Evolutionary conservation across 495 filamentous ascomycete genomes (phyloP), one percentile per base, ranked within the genome.

Genomic region (Hypoxylon rickii): DNA sequence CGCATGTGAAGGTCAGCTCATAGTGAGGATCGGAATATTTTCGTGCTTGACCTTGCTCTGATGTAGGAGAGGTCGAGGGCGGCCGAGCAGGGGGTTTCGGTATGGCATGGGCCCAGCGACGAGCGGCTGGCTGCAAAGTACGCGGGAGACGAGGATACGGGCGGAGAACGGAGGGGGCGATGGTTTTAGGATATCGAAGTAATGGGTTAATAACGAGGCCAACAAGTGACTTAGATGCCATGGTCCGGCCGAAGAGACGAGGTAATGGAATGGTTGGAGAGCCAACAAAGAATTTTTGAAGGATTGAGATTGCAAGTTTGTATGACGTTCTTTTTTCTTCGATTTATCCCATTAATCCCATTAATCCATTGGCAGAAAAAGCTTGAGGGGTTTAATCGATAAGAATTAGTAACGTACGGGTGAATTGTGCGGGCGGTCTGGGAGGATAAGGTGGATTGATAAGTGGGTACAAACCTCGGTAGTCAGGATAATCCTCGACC

Each of bases 1-100:
- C 86, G 82, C 94, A 99, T 55, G 95, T 99, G 68, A 99, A 96
- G 8, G 83, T 86, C 19, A 97, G 76, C 41, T 88, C 76, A 74
- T 97, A 98, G 31, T 85, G 79, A 13, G 90, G 89, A 51, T 86
- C 80, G 38, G 53, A 36, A 10, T 38, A 38, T 39, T 58, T 70
- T 31, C 47, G 43, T 19, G 41, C 16, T 41, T 58, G 55, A 6
- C 55, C 16, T 24, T 65, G n/a, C 42, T 53, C 7, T 20, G 62
- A 38, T 26, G 51, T 57, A 70, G 75, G 29, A 63, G 64, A 52
- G 65, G 67, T 20, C 2, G 33, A 33, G 1, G 51, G 37, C 20
- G 50, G 12, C 42, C n/a, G 47, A 24, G 24, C 51, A 21, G 61
- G 59, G 8, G 73, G 67, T 40, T 67, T 66, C 6, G 73, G 70